Conservation (phyloP, 1,139 yeast species). For the Yamadazyma diospyri region DNA sequence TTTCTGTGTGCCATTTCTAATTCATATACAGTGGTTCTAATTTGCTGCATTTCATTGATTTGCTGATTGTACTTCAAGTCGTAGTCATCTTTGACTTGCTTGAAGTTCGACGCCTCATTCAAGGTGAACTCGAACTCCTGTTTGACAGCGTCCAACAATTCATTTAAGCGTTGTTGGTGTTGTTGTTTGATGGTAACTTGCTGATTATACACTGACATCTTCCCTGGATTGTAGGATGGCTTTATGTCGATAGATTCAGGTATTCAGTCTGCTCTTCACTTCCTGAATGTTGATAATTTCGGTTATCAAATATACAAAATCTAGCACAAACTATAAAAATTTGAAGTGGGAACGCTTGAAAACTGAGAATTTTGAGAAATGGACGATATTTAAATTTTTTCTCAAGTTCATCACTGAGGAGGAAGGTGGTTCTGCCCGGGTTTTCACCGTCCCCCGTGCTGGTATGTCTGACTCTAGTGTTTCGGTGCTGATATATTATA, state of each 20-base stretch:
- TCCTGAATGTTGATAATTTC: conserved; percentile 1
- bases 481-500: no score
- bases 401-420: neutral
- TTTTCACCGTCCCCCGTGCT: no score
- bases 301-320: neutral
- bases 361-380: conserved; percentile 2
- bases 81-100: conserved; percentile 90
- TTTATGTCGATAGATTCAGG: no score
- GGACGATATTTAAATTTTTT: conserved; percentile 4
- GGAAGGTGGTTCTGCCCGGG: no score
- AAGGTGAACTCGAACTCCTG: conserved; percentile 86
- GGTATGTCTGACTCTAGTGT: no score
- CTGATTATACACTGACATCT: conserved; percentile 35
- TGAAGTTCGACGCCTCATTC: conserved; percentile 81
- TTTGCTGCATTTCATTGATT: conserved; percentile 90
- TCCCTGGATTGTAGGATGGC: no score
- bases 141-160: conserved; percentile 86
- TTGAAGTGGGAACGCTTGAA: neutral
- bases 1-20: conserved; percentile 91
- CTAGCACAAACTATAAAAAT: no score
- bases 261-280: neutral
- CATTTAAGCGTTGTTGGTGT: conserved; percentile 58
- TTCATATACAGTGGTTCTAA: conserved; percentile 90
- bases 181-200: conserved; percentile 37
- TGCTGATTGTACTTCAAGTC: conserved; percentile 90